phyloP scores from a whole-genome alignment of 1,284 basidiomycete genomes.

The Thelephora terrestris region DNA sequence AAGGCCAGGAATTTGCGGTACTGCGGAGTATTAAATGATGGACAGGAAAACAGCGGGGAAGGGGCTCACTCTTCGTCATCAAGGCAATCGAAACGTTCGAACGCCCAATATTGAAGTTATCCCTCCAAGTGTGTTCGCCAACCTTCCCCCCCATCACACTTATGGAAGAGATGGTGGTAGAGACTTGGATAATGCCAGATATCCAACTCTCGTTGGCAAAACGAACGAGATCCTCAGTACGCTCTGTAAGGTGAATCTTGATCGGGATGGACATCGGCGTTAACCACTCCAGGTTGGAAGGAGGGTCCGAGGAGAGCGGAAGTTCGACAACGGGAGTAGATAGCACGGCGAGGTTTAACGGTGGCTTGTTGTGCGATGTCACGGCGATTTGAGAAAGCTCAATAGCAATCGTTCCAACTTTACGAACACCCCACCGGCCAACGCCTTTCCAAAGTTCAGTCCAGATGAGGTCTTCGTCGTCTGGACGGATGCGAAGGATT shows the following conservation, averaged over 20 bases:
- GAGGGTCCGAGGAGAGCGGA: slow-evolving; percentile 47
- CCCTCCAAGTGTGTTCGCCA: slow-evolving; percentile 39
- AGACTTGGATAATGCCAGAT: slow-evolving; percentile 36
- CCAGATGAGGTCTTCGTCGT: slow-evolving; percentile 31
- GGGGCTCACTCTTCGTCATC: slow-evolving; percentile 40
- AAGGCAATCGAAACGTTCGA: slow-evolving; percentile 35
- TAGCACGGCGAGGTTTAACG: slow-evolving; percentile 35
- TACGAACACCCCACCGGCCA: slow-evolving; percentile 53
- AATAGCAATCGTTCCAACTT: slow-evolving; percentile 46
- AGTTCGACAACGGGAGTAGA: slow-evolving; percentile 38
- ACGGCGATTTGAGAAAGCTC: slow-evolving; percentile 39
- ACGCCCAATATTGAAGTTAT: slow-evolving; percentile 30
- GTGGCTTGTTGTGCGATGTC: slow-evolving; percentile 29
- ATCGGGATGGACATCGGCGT: slow-evolving; percentile 42
- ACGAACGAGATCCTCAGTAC: slow-evolving; percentile 34
- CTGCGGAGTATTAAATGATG: slow-evolving; percentile 25
- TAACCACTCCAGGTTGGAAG: slow-evolving; percentile 47
- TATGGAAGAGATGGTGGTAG: slow-evolving; percentile 31
- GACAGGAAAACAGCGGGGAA: neutral
- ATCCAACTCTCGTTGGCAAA: slow-evolving; percentile 55
- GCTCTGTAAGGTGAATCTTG: slow-evolving; percentile 42
- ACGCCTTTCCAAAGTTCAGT: slow-evolving; percentile 47
- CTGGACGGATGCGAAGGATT: slow-evolving; percentile 42
- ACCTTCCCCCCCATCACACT: slow-evolving; percentile 42
- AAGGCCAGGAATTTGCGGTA: slow-evolving; percentile 54